Evolutionary conservation across 225 moss, liverwort and hornwort species (phyloP).

Genomic region (Asterella californica): DNA sequence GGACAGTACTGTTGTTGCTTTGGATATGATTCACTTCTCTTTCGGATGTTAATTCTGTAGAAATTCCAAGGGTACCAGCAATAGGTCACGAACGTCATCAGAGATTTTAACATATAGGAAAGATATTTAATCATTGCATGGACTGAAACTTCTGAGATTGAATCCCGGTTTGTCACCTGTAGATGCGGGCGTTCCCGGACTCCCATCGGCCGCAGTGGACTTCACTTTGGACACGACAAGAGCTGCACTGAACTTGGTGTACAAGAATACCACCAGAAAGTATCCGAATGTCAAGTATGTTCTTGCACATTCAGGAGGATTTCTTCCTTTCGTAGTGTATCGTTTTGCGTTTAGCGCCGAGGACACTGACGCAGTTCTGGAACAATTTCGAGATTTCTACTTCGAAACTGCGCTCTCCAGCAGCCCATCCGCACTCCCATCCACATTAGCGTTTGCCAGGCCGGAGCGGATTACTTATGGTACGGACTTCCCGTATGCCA

Average conservation of each 20-base stretch:
- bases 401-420: conserved; percentile 22
- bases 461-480: conserved; percentile 10
- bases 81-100: neutral
- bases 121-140: neutral
- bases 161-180: neutral
- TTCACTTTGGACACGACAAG: conserved; percentile 33
- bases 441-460: neutral
- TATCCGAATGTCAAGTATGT: conserved; percentile 29
- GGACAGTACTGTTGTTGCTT: too few relatives aligned
- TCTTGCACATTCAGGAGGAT: conserved; percentile 33
- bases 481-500: conserved; percentile 23
- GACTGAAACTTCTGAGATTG: neutral
- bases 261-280: conserved; percentile 19
- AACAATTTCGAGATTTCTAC: neutral
- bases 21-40: neutral
- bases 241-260: conserved; percentile 30
- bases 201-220: conserved; percentile 16
- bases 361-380: neutral
- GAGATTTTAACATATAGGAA: neutral
- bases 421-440: neutral
- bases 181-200: conserved; percentile 2
- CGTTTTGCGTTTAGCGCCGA: neutral
- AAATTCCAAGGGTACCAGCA: neutral
- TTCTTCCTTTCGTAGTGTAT: conserved; percentile 25
- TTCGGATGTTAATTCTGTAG: neutral